Percentiles rank a stretch among this genome's conserved stretches.
Evolutionary conservation across 805 yeast genomes (phyloP).

Genomic region (Saccharomyces cerevisiae): DNA sequence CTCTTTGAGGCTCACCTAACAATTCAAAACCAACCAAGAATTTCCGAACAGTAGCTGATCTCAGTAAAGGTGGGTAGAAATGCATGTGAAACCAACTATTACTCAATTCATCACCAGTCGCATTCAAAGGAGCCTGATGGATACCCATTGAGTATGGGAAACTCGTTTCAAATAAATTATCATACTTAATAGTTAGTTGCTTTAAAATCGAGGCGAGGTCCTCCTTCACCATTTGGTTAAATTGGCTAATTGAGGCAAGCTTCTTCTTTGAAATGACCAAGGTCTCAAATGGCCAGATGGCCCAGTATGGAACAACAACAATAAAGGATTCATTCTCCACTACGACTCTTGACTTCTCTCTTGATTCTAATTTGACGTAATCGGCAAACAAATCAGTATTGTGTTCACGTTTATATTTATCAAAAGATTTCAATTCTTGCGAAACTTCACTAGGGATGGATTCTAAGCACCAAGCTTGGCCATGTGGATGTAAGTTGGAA

Average conservation of each 20-base stretch:
- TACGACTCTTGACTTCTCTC: conserved; percentile 45
- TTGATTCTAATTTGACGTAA: conserved; percentile 49
- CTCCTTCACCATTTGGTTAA: conserved; percentile 37
- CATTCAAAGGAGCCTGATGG: conserved; percentile 61
- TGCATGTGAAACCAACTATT: conserved; percentile 62
- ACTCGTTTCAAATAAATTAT: conserved; percentile 57
- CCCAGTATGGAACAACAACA: conserved; percentile 75
- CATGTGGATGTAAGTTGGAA: conserved; percentile 76
- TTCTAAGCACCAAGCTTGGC: conserved; percentile 72
- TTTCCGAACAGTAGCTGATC: conserved; percentile 68
- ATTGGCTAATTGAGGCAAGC: conserved; percentile 41
- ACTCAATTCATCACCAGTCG: conserved; percentile 36
- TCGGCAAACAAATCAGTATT: conserved; percentile 50
- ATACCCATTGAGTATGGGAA: conserved; percentile 80
- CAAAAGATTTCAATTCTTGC: conserved; percentile 46
- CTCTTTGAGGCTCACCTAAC: conserved; percentile 58
- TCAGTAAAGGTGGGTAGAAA: conserved; percentile 68
- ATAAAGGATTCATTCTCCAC: conserved; percentile 54
- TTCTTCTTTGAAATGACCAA: conserved; percentile 51
- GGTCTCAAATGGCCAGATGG: conserved; percentile 75
- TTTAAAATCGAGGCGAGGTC: conserved; percentile 53
- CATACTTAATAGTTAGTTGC: conserved; percentile 53
- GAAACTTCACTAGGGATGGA: conserved; percentile 59
- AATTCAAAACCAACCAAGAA: conserved; percentile 67
- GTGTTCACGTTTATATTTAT: conserved; percentile 37